Conservation (phyloP, 1,284 basidiomycete genomes). For the Golubevia pallescens region DNA sequence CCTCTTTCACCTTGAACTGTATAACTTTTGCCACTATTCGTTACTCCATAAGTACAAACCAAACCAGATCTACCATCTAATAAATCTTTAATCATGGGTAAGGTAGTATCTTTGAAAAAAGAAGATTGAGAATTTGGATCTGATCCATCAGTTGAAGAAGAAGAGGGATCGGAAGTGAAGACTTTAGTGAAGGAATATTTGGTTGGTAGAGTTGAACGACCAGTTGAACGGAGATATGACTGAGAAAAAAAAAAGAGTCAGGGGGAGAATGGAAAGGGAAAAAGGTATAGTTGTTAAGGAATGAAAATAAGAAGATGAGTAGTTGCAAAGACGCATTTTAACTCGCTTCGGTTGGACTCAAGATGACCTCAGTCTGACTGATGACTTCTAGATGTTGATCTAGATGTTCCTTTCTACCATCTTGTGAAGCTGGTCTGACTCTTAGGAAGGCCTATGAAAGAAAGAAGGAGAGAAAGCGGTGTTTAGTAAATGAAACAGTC, state of each 20-base stretch:
- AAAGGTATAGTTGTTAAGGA: no score
- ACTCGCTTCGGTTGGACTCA: constrained; percentile 42
- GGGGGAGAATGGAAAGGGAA: background rate
- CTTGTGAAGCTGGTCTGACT: no score
- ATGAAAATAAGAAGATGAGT: background rate
- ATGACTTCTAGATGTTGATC: constrained; percentile 44
- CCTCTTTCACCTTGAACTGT: constrained; percentile 49
- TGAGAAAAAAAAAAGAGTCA: background rate
- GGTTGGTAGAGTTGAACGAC: constrained; percentile 18
- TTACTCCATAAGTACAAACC: constrained; percentile 62
- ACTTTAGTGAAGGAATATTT: constrained; percentile 56
- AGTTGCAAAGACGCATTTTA: no score
- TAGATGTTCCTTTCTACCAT: constrained; percentile 9
- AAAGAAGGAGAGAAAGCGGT: no score
- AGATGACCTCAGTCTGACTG: constrained; percentile 50
- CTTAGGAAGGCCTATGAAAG: no score
- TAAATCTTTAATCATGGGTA: constrained; percentile 50
- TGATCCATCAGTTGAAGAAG: background rate
- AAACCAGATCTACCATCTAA: constrained; percentile 54
- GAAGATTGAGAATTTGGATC: constrained; percentile 20
- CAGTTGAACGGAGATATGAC: background rate
- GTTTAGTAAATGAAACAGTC: no score
- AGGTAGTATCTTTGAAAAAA: constrained; percentile 54
- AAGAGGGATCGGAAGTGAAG: constrained; percentile 14
- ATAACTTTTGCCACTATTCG: constrained; percentile 61